Evolutionary conservation across 2,329 filamentous ascomycete genomes (phyloP).

Genomic region (Pseudocercospora musae): DNA sequence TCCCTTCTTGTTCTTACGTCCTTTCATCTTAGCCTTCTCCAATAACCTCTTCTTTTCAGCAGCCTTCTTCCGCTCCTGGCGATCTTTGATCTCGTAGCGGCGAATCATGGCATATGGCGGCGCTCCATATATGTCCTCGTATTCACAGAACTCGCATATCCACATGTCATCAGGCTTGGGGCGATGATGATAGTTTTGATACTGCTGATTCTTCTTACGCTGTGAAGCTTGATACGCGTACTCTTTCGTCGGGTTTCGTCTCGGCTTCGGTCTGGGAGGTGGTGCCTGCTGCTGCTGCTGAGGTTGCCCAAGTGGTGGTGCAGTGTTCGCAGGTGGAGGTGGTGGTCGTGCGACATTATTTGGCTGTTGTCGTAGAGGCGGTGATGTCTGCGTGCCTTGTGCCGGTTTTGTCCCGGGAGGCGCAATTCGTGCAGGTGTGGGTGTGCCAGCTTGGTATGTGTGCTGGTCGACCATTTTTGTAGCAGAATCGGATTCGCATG

Average conservation of each 20-base stretch:
- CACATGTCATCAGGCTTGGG: slow-evolving; percentile 72
- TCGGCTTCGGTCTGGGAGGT: slow-evolving; percentile 57
- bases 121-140: slow-evolving; percentile 89
- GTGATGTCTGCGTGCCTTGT: slow-evolving; percentile 33
- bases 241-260: slow-evolving; percentile 63
- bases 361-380: slow-evolving; percentile 21
- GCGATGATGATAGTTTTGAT: slow-evolving; percentile 71
- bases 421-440: slow-evolving; percentile 17
- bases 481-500: slow-evolving; percentile 84
- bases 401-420: slow-evolving; percentile 12
- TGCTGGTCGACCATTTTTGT: slow-evolving; percentile 60
- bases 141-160: slow-evolving; percentile 98
- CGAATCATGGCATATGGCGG: slow-evolving; percentile 81
- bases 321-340: slow-evolving; percentile 23
- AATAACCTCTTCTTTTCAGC: slow-evolving; percentile 81
- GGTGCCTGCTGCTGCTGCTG: slow-evolving; percentile 40
- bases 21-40: slow-evolving; percentile 93
- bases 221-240: slow-evolving; percentile 72
- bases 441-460: slow-evolving; percentile 20
- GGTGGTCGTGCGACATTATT: slow-evolving; percentile 16
- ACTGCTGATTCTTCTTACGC: slow-evolving; percentile 72
- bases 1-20: slow-evolving; percentile 81
- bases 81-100: slow-evolving; percentile 92
- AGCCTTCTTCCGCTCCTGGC: slow-evolving; percentile 74
- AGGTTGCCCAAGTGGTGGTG: slow-evolving; percentile 28